Conservation (phyloP, 805 yeast species). For the Candida oleophila region DNA sequence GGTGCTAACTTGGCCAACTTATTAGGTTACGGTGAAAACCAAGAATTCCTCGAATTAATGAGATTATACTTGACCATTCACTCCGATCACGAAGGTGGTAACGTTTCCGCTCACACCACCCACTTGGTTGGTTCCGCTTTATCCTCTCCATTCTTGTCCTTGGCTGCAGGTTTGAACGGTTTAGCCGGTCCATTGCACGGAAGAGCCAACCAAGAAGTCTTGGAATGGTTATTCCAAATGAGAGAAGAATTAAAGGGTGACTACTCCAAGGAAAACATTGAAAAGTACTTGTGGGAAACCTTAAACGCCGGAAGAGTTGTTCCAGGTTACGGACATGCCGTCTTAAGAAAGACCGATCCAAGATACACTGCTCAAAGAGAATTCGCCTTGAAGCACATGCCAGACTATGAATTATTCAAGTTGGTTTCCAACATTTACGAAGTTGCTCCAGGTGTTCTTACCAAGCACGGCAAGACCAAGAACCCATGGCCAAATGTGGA, state of each 20-base stretch:
- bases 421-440: conserved; percentile 64
- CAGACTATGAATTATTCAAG: conserved; percentile 61
- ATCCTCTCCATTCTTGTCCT: conserved; percentile 72
- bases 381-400: conserved; percentile 62
- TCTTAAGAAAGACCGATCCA: conserved; percentile 79
- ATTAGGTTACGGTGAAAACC: conserved; percentile 58
- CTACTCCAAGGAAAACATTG: conserved; percentile 51
- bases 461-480: conserved; percentile 79
- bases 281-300: conserved; percentile 67
- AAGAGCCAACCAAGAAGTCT: conserved; percentile 82
- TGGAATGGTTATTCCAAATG: conserved; percentile 69
- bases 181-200: conserved; percentile 88
- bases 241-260: conserved; percentile 64
- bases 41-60: conserved; percentile 66
- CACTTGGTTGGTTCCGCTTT: conserved; percentile 82
- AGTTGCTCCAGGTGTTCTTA: conserved; percentile 73
- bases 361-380: conserved; percentile 72
- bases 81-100: conserved; percentile 84
- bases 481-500: conserved; percentile 87
- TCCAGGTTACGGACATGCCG: conserved; percentile 91
- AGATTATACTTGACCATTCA: conserved; percentile 73
- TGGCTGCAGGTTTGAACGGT: conserved; percentile 78
- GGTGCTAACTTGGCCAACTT: conserved; percentile 66
- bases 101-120: conserved; percentile 79
- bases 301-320: conserved; percentile 74